Evolutionary conservation across 2,329 filamentous ascomycete genomes (phyloP), one percentile per base, ranked within the genome.

Genomic region (Cercospora sesami): DNA sequence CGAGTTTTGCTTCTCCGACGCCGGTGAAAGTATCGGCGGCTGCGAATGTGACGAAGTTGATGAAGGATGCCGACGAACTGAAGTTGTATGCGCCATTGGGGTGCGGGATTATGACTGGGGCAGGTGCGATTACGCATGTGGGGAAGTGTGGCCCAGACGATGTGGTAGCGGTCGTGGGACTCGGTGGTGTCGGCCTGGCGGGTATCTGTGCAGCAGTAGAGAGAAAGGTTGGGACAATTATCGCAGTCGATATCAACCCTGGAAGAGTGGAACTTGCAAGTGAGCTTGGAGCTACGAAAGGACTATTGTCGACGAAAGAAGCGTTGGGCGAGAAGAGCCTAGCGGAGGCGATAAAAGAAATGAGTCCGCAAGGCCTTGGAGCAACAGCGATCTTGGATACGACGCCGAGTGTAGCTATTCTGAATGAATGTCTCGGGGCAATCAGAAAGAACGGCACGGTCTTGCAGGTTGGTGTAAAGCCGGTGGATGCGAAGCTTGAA

Each of bases 371-470:
- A 1, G 73, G 71, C 0, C 60, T 79, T 0, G 82, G 82, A 0
- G 76, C 80, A 2, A 81, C 79, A 2, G 76, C 83, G 14, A 78
- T 79, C 28, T 77, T 86, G 39, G 84, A 86, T 63, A 84, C 83
- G 0, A 85, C 81, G 1, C 83, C 81, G 0, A 76, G 79, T 2
- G 71, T 78, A 63, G 67, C 78, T 60, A 65, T 84, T 67, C 65
- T 85, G 2, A 72, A 78, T 2, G 79, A 80, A 14, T 80, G 78
- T 6, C 64, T 84, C 0, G 77, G 80, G 0, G 78, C 78, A 7
- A 76, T 83, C n/a, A 75, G 79, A 30, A 79, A 79, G 23, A 81
- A 80, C 70, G 84, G 82, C 1, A 81, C 80, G 65, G 76, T 84
- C 14, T 77, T 85, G 2, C 80, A 83, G 66, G 80, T 85, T 10